Conservation (phyloP, 352 stramenopile species). For the Phytophthora cajani region DNA sequence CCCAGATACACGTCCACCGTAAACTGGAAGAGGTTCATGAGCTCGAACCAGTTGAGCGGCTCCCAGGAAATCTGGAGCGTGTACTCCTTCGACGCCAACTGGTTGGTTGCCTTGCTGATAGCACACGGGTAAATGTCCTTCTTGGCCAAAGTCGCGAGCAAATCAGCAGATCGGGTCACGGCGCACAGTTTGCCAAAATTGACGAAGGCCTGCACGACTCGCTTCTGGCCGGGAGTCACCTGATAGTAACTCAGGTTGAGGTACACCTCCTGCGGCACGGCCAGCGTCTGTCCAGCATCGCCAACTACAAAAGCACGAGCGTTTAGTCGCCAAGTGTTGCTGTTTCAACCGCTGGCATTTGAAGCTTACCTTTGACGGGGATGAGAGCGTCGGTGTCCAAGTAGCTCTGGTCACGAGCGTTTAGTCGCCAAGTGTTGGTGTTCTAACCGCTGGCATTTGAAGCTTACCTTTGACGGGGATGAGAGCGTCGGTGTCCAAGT, state of each 20-base stretch:
- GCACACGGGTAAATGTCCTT: conserved; percentile 69
- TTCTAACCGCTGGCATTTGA: not conserved
- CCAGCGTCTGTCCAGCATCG: conserved; percentile 50
- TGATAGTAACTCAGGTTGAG: conserved; percentile 87
- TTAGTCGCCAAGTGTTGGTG: conserved; percentile 10
- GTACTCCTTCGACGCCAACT: conserved; percentile 79
- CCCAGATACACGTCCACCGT: conserved; percentile 93
- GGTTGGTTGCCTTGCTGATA: conserved; percentile 71
- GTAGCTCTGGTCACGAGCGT: conserved; percentile 27
- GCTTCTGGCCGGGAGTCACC: conserved; percentile 64
- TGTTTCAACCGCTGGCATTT: not conserved
- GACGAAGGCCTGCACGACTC: conserved; percentile 65
- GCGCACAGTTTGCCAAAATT: conserved; percentile 85
- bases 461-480: conserved; percentile 75
- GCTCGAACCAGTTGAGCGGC: conserved; percentile 92
- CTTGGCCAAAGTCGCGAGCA: conserved; percentile 74
- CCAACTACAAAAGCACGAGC: conserved; percentile 34
- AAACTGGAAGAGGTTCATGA: conserved; percentile 98
- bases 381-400: conserved; percentile 77
- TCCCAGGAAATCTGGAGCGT: conserved; percentile 89
- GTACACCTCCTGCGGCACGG: conserved; percentile 73
- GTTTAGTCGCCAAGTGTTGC: conserved; percentile 8
- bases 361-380: conserved; percentile 65
- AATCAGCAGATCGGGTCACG: conserved; percentile 58
- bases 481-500: conserved; percentile 71